Percentiles rank a stretch among this genome's conserved stretches.
Evolutionary conservation across 345 rosid genomes (phyloP).

Genomic region (Theobroma cacao): DNA sequence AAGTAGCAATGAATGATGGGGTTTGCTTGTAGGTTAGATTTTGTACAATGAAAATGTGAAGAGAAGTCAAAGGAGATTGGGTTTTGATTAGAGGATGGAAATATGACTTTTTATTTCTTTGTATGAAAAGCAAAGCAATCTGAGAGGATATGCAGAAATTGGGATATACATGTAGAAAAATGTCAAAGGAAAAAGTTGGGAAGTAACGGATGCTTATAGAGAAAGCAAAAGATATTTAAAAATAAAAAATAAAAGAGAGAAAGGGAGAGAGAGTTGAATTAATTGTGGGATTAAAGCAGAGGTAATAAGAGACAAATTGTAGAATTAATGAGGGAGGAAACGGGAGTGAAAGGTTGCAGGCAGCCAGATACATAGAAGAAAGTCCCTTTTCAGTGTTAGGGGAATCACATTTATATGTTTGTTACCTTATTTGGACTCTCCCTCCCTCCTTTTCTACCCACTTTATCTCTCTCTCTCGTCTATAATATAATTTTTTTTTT

Average conservation of each 20-base stretch:
- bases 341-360: not conserved
- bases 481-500: too few species aligned
- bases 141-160: not conserved
- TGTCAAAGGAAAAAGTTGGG: slow-evolving; percentile 2
- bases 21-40: not conserved
- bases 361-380: not conserved
- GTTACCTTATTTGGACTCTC: not conserved
- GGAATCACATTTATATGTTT: not conserved
- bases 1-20: not conserved
- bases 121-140: slow-evolving; percentile 12
- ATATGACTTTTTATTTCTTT: too few species aligned
- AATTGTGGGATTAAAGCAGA: not conserved
- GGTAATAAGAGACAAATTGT: not conserved
- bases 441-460: too few species aligned
- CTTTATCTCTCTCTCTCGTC: not conserved
- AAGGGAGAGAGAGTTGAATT: not conserved
- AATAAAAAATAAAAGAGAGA: not conserved
- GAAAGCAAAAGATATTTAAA: slow-evolving; percentile 4
- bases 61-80: not conserved
- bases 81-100: slow-evolving; percentile 7
- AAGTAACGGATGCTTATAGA: slow-evolving; percentile 26
- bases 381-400: not conserved
- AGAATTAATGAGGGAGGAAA: not conserved
- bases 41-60: not conserved
- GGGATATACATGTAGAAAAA: slow-evolving; percentile 6